A percentile compares a stretch with the other conserved stretches of the same genome.
Evolutionary conservation across 805 yeast species (phyloP).

Genomic region (Yarrowia sp.): DNA sequence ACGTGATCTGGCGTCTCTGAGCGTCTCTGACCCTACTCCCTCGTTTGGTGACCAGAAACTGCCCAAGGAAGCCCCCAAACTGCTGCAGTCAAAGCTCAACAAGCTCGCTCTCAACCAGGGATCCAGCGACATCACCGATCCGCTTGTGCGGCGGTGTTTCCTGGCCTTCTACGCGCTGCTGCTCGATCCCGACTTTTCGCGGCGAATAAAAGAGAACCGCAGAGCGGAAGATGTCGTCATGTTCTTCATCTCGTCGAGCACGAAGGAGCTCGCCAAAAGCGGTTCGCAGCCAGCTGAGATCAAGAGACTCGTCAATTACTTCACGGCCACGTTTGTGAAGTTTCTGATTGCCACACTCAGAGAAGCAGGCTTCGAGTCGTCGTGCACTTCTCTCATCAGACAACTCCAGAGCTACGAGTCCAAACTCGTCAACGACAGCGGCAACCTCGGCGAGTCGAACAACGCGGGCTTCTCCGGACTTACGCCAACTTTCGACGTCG

Average conservation of each 20-base stretch:
- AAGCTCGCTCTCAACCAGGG: slow-evolving; percentile 38
- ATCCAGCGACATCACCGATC: slow-evolving; percentile 39
- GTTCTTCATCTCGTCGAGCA: slow-evolving; percentile 38
- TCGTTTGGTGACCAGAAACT: slow-evolving; percentile 34
- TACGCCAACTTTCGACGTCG: slow-evolving; percentile 51
- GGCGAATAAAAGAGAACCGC: slow-evolving; percentile 40
- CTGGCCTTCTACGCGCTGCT: slow-evolving; percentile 62
- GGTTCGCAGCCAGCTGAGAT: slow-evolving; percentile 43
- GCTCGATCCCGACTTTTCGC: slow-evolving; percentile 47
- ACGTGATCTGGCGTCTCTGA: slow-evolving; percentile 6
- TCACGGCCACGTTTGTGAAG: slow-evolving; percentile 37
- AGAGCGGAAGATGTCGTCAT: slow-evolving; percentile 40
- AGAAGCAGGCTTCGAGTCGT: slow-evolving; percentile 29
- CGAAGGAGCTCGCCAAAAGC: slow-evolving; percentile 35
- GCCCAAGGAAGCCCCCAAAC: slow-evolving; percentile 37
- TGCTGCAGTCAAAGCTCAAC: slow-evolving; percentile 39
- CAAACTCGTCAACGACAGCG: not conserved
- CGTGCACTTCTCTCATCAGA: slow-evolving; percentile 29
- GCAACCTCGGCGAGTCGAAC: not conserved
- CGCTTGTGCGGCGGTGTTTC: slow-evolving; percentile 55
- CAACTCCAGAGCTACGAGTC: slow-evolving; percentile 30
- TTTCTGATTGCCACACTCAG: slow-evolving; percentile 34
- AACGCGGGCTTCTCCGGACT: not conserved
- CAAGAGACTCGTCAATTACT: slow-evolving; percentile 33
- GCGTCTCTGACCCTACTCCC: slow-evolving; percentile 28